These are phyloP conservation scores for Schizochytrium sp. DNA, from an alignment of 108 stramenopile genomes.

Conservation along the genomic window DNA sequence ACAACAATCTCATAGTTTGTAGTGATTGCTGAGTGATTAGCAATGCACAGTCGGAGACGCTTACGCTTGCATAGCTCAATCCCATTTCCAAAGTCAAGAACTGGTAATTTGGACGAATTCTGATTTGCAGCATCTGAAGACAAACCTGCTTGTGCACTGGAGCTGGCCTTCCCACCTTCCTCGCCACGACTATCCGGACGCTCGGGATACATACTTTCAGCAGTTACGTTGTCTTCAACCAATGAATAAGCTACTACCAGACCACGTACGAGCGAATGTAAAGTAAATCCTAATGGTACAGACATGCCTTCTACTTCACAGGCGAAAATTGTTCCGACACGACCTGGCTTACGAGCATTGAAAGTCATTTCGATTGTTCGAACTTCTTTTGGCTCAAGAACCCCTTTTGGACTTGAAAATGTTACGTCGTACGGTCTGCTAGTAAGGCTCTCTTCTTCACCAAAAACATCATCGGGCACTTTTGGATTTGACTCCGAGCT, in stretches of 20 bases:
- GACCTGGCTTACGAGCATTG: conserved; percentile 62
- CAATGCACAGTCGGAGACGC: conserved; percentile 65
- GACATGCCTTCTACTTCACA: conserved; percentile 73
- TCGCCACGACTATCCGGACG: conserved; percentile 29
- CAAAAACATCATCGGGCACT: not conserved
- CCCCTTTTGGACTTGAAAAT: conserved; percentile 60
- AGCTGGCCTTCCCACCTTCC: conserved; percentile 33
- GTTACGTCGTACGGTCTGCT: not conserved
- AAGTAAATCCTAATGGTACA: conserved; percentile 69
- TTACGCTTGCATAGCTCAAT: conserved; percentile 68
- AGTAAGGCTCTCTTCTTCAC: not conserved
- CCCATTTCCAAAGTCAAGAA: conserved; percentile 53
- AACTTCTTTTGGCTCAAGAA: conserved; percentile 58
- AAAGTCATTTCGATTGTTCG: conserved; percentile 60
- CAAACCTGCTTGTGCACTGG: no score
- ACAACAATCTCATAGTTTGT: conserved; percentile 26
- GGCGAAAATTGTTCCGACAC: conserved; percentile 68
- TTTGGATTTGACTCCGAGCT: not conserved
- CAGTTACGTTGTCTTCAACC: conserved; percentile 4
- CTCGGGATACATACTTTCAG: conserved; percentile 60
- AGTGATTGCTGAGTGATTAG: conserved; percentile 73
- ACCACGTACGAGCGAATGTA: conserved; percentile 60
- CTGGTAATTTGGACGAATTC: conserved; percentile 60
- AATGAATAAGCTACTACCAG: conserved; percentile 64
- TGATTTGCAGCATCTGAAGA: no score